phyloP scores from a whole-genome alignment of 1,284 basidiomycete genomes.

The Ceratobasidium sp. region DNA sequence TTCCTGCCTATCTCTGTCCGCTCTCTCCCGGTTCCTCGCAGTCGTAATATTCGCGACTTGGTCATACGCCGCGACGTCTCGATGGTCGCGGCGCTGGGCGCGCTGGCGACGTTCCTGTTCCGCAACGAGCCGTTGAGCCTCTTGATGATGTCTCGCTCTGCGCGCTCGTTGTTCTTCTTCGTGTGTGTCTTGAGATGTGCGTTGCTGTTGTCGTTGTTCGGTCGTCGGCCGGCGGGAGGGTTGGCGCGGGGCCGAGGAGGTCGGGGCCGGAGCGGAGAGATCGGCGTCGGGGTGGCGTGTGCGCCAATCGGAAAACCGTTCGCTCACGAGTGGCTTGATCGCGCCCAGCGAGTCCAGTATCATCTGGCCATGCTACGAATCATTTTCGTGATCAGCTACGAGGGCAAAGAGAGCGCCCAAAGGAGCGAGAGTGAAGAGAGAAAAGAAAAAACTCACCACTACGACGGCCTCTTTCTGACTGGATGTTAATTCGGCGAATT shows the following conservation, averaged over 20 bases:
- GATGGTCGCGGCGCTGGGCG: slow-evolving; percentile 34
- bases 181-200: slow-evolving; percentile 1
- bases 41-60: slow-evolving; percentile 37
- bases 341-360: slow-evolving; percentile 51
- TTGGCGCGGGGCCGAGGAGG: slow-evolving; percentile 10
- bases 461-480: slow-evolving; percentile 61
- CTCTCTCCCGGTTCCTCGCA: slow-evolving; percentile 2
- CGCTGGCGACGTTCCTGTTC: slow-evolving; percentile 42
- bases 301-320: slow-evolving; percentile 40
- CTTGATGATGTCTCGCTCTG: slow-evolving; percentile 19
- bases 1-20: slow-evolving; percentile 33
- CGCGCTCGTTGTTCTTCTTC: slow-evolving; percentile 32
- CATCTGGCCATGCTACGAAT: slow-evolving; percentile 53
- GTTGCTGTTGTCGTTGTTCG: neutral
- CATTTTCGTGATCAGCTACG: slow-evolving; percentile 1
- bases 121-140: slow-evolving; percentile 28
- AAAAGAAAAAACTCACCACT: slow-evolving; percentile 57
- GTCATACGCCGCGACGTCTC: slow-evolving; percentile 36
- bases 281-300: slow-evolving; percentile 41
- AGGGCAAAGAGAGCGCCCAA: too few relatives aligned
- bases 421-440: too few relatives aligned
- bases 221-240: slow-evolving; percentile 16
- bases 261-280: slow-evolving; percentile 25
- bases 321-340: slow-evolving; percentile 38
- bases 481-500: slow-evolving; percentile 58